A percentile compares a stretch with the other conserved stretches of the same genome.
Conservation (phyloP, 495 filamentous ascomycete species). For the Aspergillus nanangensis region DNA sequence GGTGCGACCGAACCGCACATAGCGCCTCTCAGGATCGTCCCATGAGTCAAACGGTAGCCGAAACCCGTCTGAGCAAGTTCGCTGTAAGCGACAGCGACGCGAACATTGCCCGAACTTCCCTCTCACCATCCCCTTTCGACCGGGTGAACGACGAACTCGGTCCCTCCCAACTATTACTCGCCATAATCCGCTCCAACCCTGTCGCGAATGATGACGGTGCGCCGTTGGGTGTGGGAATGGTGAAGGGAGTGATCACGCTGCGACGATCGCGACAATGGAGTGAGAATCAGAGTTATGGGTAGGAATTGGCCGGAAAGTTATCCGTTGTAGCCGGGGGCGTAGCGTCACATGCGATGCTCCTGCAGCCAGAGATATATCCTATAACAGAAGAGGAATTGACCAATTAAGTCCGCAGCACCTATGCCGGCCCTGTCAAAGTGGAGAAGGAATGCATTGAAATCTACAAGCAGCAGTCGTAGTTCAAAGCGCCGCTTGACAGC, state of each 20-base stretch:
- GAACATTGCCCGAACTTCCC: slow-evolving; percentile 3
- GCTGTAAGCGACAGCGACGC: slow-evolving; percentile 8
- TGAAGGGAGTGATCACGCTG: neutral
- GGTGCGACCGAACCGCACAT: slow-evolving; percentile 8
- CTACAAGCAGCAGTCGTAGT: slow-evolving; percentile 53
- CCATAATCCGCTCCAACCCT: slow-evolving; percentile 9
- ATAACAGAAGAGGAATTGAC: slow-evolving; percentile 75
- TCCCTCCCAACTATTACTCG: slow-evolving; percentile 3
- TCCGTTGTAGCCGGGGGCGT: slow-evolving; percentile 11
- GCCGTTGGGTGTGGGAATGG: neutral
- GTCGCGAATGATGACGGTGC: slow-evolving; percentile 6
- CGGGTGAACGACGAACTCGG: slow-evolving; percentile 1
- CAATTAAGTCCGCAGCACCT: slow-evolving; percentile 65
- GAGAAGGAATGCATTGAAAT: slow-evolving; percentile 76
- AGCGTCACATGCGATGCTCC: slow-evolving; percentile 44
- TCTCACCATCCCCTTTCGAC: slow-evolving; percentile 4
- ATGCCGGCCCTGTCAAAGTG: slow-evolving; percentile 71
- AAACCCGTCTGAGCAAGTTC: slow-evolving; percentile 8
- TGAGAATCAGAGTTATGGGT: slow-evolving; percentile 12
- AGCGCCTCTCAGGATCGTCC: slow-evolving; percentile 6
- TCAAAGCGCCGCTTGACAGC: slow-evolving; percentile 42
- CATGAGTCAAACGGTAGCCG: slow-evolving; percentile 6
- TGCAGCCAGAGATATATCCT: slow-evolving; percentile 58
- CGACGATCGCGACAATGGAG: slow-evolving; percentile 7
- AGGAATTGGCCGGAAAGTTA: slow-evolving; percentile 8